Base-by-base conservation (phyloP, 257 asterid species). In the Gentiana straminea region DNA sequence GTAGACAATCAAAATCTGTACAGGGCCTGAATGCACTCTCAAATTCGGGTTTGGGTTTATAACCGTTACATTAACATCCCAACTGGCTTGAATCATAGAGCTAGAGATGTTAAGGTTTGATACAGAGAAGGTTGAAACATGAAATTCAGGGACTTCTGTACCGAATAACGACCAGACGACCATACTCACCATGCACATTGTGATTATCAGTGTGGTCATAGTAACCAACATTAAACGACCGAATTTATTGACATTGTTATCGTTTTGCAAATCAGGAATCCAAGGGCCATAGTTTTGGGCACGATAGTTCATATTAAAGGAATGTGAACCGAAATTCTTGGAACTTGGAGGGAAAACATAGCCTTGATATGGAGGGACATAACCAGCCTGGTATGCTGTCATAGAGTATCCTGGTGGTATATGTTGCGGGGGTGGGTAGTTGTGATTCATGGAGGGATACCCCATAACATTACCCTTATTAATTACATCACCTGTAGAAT, bases 111-210 rank as follows among this genome's bases (percentile, higher is more conserved):
- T 64, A 54, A 84, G 64, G 35, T 69, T 75, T 1, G 86, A 56
- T 3, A 81, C 83, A 0, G 60, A 41, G 13, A 81, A 10, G 1
- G 80, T 59, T 0, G 58, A 6, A 4, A 81, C 68, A 4, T 43
- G 51, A 39, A 84, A 81, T 0, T 68, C 75, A 0, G 86, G 94
- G 1, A 62, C 13, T 47, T 72, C 68, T 47, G 75, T 63, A 2
- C 83, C 86, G 24, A 76, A 84, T 4, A 84, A 70, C 57, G 70
- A 44, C 86, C 84, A 84, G 58, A 79, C 60, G 51, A 73, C 65
- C 3, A 84, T 49, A 69, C 73, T 68, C 61, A 73, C 62, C 72
- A 74, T 55, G 62, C 72, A 57, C 75, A 79, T 62, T 59, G 75
- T 62, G 4, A 67, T 10, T 3, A 79, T 44, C 5, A 79, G 66